phyloP scores from a whole-genome alignment of 2,329 filamentous ascomycete genomes.

The Cladophialophora carrionii region DNA sequence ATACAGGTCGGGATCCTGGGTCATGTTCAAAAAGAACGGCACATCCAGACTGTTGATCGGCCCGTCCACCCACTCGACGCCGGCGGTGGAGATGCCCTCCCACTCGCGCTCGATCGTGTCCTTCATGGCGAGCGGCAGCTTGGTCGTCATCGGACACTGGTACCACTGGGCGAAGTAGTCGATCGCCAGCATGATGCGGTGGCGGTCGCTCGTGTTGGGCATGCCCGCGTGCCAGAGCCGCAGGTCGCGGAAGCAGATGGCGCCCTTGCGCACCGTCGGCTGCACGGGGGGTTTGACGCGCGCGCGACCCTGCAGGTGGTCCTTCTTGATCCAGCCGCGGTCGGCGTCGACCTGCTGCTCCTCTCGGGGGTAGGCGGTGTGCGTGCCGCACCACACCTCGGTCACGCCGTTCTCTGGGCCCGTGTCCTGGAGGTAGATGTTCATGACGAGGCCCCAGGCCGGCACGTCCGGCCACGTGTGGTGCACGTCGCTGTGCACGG shows the following conservation, averaged over 20 bases:
- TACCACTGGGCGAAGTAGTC: constrained; percentile 38
- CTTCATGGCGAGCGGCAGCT: constrained; percentile 26
- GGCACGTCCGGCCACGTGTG: constrained; percentile 55
- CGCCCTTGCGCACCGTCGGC: constrained; percentile 53
- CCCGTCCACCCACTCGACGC: constrained; percentile 28
- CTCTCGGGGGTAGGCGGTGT: constrained; percentile 44
- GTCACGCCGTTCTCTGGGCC: constrained; percentile 53
- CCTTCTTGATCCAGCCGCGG: constrained; percentile 41
- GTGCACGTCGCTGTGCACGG: constrained; percentile 48
- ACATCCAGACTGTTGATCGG: constrained; percentile 24
- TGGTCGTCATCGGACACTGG: constrained; percentile 30
- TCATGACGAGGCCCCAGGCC: constrained; percentile 51
- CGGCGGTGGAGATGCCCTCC: constrained; percentile 24
- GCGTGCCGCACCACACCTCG: constrained; percentile 56
- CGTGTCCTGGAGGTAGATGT: constrained; percentile 53
- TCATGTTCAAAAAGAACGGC: constrained; percentile 29
- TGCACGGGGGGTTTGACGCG: constrained; percentile 45
- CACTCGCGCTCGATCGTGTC: constrained; percentile 25
- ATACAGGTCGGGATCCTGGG: constrained; percentile 28
- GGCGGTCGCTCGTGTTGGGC: constrained; percentile 55
- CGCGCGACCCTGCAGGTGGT: constrained; percentile 42
- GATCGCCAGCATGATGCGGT: constrained; percentile 52
- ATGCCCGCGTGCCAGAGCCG: constrained; percentile 67
- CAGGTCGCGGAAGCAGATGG: constrained; percentile 62
- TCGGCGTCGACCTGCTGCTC: constrained; percentile 47